A percentile compares a stretch with the other conserved stretches of the same genome.
phyloP scores from a whole-genome alignment of 768 basidiomycete species.

The Suillus variegatus region DNA sequence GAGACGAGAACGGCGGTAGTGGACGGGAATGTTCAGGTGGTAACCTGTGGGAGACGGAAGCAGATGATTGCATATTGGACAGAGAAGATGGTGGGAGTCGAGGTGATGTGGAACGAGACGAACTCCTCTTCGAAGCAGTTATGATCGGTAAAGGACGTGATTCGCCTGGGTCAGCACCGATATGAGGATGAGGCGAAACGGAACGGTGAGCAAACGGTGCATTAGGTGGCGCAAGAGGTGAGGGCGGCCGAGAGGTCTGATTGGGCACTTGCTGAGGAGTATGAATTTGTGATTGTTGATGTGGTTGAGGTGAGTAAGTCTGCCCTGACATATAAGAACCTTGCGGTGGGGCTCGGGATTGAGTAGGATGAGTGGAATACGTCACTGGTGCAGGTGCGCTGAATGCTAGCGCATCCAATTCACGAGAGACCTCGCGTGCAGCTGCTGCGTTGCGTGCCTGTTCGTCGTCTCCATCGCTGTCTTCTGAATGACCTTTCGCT shows the following conservation, averaged over 20 bases:
- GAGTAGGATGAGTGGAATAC: slow-evolving; percentile 20
- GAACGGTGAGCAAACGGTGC: slow-evolving; percentile 42
- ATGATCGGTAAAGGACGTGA: slow-evolving; percentile 6
- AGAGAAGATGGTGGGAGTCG: slow-evolving; percentile 10
- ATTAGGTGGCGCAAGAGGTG: slow-evolving; percentile 36
- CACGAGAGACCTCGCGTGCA: slow-evolving; percentile 65
- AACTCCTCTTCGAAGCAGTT: slow-evolving; percentile 3
- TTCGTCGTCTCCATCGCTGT: slow-evolving; percentile 45
- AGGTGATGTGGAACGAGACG: slow-evolving; percentile 14
- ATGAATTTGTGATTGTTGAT: slow-evolving; percentile 12
- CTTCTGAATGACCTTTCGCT: slow-evolving; percentile 9
- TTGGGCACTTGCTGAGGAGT: slow-evolving; percentile 9
- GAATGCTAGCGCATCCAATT: slow-evolving; percentile 58
- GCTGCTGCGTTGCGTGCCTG: slow-evolving; percentile 63
- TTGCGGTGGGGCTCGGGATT: slow-evolving; percentile 13
- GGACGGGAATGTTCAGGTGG: slow-evolving; percentile 48
- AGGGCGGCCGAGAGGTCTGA: slow-evolving; percentile 23
- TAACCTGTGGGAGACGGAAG: slow-evolving; percentile 39
- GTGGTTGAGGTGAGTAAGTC: slow-evolving; percentile 2
- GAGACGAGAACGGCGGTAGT: slow-evolving; percentile 35
- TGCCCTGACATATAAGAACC: neutral
- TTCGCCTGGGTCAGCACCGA: slow-evolving; percentile 8
- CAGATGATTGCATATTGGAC: neutral
- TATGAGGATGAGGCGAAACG: slow-evolving; percentile 40
- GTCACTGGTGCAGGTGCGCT: slow-evolving; percentile 25